phyloP scores from a whole-genome alignment of 1,284 basidiomycete genomes.

The Leccinum subrobustum region DNA sequence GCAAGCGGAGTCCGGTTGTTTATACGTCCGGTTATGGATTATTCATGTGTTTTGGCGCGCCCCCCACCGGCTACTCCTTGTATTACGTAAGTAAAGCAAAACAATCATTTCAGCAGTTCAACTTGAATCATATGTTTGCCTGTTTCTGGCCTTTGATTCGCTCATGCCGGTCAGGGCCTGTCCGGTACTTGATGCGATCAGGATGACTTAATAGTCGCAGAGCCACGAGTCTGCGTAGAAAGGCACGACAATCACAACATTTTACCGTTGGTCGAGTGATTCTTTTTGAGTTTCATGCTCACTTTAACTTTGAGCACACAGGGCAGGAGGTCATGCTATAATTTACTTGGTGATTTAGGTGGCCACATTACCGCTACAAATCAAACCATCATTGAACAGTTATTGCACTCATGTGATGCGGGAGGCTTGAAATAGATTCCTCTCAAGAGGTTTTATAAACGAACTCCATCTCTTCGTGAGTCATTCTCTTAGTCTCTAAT shows the following conservation, averaged over 20 bases:
- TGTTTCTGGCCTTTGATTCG: slow-evolving; percentile 3
- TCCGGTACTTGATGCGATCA: background rate
- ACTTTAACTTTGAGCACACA: background rate
- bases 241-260: background rate
- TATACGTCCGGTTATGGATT: slow-evolving; percentile 18
- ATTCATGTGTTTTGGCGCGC: slow-evolving; percentile 30
- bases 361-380: background rate
- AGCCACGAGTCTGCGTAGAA: background rate
- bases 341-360: background rate
- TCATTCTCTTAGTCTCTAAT: background rate
- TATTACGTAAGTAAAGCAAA: background rate
- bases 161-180: background rate
- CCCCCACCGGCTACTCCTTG: slow-evolving; percentile 1
- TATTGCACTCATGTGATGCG: background rate
- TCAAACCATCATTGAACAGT: background rate
- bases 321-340: background rate
- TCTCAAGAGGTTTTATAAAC: background rate
- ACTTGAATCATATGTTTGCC: slow-evolving; percentile 3
- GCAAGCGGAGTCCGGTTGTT: slow-evolving; percentile 6
- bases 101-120: background rate
- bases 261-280: background rate
- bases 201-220: too few species aligned
- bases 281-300: background rate
- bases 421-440: background rate
- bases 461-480: background rate